Evolutionary conservation across 441 rosid species (phyloP).

Genomic region (Bruguiera hainesii): DNA sequence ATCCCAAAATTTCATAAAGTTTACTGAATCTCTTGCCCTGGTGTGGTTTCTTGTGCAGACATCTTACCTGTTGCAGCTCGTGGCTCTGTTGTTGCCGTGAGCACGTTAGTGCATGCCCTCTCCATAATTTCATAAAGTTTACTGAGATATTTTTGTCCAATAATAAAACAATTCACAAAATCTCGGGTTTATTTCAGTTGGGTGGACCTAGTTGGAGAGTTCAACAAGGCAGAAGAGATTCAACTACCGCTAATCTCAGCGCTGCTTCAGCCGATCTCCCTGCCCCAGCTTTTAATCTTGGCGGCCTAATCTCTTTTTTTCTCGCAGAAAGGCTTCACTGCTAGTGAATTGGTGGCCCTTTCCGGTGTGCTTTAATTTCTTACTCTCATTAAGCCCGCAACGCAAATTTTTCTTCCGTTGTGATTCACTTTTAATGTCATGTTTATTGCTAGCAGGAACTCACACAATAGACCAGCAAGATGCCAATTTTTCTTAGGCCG

Average conservation of each 20-base stretch:
- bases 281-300: conserved; percentile 60
- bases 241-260: conserved; percentile 57
- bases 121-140: not conserved
- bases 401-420: too few relatives aligned
- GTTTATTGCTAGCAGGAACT: conserved; percentile 25
- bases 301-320: conserved; percentile 54
- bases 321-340: conserved; percentile 50
- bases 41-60: conserved; percentile 73
- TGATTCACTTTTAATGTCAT: too few relatives aligned
- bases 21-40: conserved; percentile 44
- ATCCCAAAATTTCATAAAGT: conserved; percentile 21
- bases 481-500: conserved; percentile 17
- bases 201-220: conserved; percentile 79
- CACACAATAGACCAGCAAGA: conserved; percentile 38
- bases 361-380: conserved; percentile 45
- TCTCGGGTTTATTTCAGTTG: conserved; percentile 30
- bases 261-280: conserved; percentile 63
- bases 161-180: not conserved
- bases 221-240: conserved; percentile 71
- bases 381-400: too few relatives aligned
- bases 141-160: not conserved
- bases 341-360: conserved; percentile 66
- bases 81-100: conserved; percentile 71
- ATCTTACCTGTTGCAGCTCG: conserved; percentile 65
- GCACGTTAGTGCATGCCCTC: not conserved